Conservation (phyloP, 495 filamentous ascomycete genomes). For the Chaetomium fimeti region DNA sequence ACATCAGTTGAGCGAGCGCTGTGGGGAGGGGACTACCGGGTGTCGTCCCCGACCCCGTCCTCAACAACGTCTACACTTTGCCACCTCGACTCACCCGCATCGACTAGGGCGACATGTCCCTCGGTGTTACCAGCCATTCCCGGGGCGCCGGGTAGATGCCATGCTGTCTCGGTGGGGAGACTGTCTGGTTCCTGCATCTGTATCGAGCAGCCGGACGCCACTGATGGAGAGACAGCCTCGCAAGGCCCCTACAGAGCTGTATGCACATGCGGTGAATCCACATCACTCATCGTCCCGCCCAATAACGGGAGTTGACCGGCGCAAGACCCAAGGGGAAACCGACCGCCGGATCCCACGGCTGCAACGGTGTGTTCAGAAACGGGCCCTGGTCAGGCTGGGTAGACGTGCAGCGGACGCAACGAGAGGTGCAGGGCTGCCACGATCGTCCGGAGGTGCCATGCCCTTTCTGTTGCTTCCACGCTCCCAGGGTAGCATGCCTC, state of each 20-base stretch:
- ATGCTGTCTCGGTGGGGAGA: slow-evolving; percentile 17
- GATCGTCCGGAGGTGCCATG: background rate
- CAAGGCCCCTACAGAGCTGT: slow-evolving; percentile 25
- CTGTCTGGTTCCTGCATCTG: slow-evolving; percentile 17
- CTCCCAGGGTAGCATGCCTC: background rate
- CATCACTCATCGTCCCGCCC: background rate
- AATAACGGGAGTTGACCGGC: background rate
- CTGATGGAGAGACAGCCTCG: slow-evolving; percentile 13
- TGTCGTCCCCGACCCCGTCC: slow-evolving; percentile 7
- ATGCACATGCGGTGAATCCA: slow-evolving; percentile 24
- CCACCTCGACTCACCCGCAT: background rate
- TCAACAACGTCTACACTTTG: slow-evolving; percentile 10
- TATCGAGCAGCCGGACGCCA: slow-evolving; percentile 18
- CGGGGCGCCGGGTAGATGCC: slow-evolving; percentile 26
- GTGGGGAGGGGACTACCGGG: slow-evolving; percentile 6
- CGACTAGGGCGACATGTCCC: background rate
- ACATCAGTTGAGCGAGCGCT: slow-evolving; percentile 12
- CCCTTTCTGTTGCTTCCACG: background rate
- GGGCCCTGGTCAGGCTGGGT: slow-evolving; percentile 26
- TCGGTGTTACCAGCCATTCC: slow-evolving; percentile 23
- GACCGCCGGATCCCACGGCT: slow-evolving; percentile 15
- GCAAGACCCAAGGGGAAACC: slow-evolving; percentile 15
- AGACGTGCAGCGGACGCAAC: slow-evolving; percentile 21
- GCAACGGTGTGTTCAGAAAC: slow-evolving; percentile 24
- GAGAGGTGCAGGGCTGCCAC: slow-evolving; percentile 14